Percentiles rank a stretch among this genome's conserved stretches.
phyloP scores from a whole-genome alignment of 1,139 yeast species.

The Hansenula sp. region DNA sequence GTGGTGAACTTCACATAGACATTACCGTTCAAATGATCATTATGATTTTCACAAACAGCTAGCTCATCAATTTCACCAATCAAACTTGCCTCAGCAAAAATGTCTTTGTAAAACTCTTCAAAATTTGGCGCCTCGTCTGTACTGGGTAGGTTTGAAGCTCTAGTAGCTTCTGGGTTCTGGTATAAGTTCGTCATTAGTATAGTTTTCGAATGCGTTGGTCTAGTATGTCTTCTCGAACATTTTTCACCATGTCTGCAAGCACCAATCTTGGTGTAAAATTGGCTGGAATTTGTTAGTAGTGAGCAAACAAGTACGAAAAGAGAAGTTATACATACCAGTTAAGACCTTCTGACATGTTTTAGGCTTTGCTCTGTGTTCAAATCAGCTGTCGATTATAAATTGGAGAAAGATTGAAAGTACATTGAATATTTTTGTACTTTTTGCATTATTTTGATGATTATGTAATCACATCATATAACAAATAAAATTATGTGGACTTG shows the following conservation, averaged over 20 bases:
- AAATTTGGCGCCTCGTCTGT: conserved; percentile 46
- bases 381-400: too few species aligned
- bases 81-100: conserved; percentile 62
- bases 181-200: conserved; percentile 67
- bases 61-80: conserved; percentile 60
- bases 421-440: too few species aligned
- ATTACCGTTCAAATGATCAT: conserved; percentile 80
- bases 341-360: conserved; percentile 17
- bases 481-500: too few species aligned
- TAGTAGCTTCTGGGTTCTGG: conserved; percentile 50
- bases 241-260: conserved; percentile 93
- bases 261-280: conserved; percentile 80
- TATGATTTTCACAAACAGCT: conserved; percentile 79
- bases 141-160: conserved; percentile 22
- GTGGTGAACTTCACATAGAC: conserved; percentile 65
- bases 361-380: not conserved
- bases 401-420: too few species aligned
- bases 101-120: conserved; percentile 68
- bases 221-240: conserved; percentile 74
- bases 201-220: conserved; percentile 67
- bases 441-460: too few species aligned
- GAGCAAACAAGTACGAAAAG: not conserved
- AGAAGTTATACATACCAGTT: conserved; percentile 17
- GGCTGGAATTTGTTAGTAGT: conserved; percentile 21
- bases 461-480: too few species aligned